Percentiles rank a stretch among this genome's conserved stretches.
phyloP scores from a whole-genome alignment of 2,329 filamentous ascomycete species.

The Sporothrix euskadiensis region DNA sequence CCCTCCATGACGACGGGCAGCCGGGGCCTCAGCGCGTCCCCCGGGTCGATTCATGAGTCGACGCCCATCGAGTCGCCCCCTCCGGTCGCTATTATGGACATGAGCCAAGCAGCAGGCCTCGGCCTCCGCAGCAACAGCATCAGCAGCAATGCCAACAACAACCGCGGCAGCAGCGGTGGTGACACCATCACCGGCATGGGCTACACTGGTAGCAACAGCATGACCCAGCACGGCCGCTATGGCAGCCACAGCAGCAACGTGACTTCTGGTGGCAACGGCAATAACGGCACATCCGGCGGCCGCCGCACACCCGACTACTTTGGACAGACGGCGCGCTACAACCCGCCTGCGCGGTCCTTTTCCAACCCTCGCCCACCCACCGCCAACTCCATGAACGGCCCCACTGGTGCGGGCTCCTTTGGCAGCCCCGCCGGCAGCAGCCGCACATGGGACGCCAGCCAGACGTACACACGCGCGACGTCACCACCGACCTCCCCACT shows the following conservation, averaged over 20 bases:
- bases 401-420: neutral
- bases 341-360: constrained; percentile 56
- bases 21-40: neutral
- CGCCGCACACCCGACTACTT: constrained; percentile 58
- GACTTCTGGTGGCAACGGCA: neutral
- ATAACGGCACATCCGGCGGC: constrained; percentile 38
- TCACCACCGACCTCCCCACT: constrained; percentile 21
- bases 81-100: constrained; percentile 15
- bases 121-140: neutral
- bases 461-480: constrained; percentile 42
- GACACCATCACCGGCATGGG: neutral
- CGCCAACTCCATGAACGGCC: constrained; percentile 9
- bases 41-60: constrained; percentile 18
- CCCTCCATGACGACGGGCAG: neutral
- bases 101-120: constrained; percentile 17
- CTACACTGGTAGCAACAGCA: constrained; percentile 4
- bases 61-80: constrained; percentile 5
- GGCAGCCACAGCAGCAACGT: constrained; percentile 25
- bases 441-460: constrained; percentile 46
- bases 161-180: constrained; percentile 12
- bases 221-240: constrained; percentile 18
- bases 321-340: constrained; percentile 55
- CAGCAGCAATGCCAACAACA: constrained; percentile 10
- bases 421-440: constrained; percentile 22
- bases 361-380: constrained; percentile 55